Evolutionary conservation across 106 monocot species (phyloP), one percentile per base, ranked within the genome.

Genomic region (Allium sativum): DNA sequence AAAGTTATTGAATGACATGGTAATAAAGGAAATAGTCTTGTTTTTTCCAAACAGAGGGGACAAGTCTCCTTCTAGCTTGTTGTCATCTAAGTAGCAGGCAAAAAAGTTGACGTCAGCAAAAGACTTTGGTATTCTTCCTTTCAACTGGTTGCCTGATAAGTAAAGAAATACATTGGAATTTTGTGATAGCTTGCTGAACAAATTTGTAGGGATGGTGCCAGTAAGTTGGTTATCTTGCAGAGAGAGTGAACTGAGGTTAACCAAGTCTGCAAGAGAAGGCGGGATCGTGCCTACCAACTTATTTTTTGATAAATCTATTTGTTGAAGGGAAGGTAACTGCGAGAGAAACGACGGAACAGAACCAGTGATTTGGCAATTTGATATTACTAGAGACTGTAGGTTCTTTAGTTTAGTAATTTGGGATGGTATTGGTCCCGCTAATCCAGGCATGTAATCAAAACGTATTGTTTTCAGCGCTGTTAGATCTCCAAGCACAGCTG

Each of bases 91-190:
- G n/a, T 54, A 8, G 54, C 2, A 8, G 54, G 1, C 17, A 54
- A 2, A 7, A 18, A 54, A 54, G 8, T 14, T 14, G 19, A 54
- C n/a, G 2, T 54, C 17, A 15, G 17, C 54, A 54, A 85, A 85
- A 40, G 40, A 58, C 2, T 3, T 2, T 50, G 48, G 48, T 11
- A 50, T 3, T 3, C 2, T 15, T 50, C 48, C 48, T 50, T 11
- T 50, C 8, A 85, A 53, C 56, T 19, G 7, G 64, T 85, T 80
- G 70, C 73, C 15, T 7, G 80, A 50, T 50, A 50, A 15, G 48
- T 15, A 12, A 15, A 50, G 48, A 31, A 31, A 31, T 15, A 12
- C 48, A 50, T 3, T 15, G 48, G 13, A 3, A 50, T 3, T 3
- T 11, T 50, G 4, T 3, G 13, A 3, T 12, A 15, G 50, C 7